Base-by-base conservation (phyloP, 768 basidiomycete genomes). In the Boletus reticuloceps region DNA sequence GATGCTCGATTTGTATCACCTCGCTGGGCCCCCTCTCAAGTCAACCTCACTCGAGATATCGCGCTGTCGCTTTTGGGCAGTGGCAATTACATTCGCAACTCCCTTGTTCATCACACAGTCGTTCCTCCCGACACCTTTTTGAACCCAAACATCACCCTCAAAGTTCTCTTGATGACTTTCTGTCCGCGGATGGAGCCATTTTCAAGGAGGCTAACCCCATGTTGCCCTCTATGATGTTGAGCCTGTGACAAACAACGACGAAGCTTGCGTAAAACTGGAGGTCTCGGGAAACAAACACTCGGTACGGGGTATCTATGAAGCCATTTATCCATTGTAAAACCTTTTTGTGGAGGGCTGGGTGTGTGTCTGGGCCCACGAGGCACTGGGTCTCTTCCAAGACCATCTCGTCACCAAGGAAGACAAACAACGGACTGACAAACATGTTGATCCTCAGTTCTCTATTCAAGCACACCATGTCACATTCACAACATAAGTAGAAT, bases 211-310 rank as follows among this genome's bases (percentile, higher is more conserved):
- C 54, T 0, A 70, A 3, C 56, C 66, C 5, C 17, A 47, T 5
- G 6, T 64, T 47, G 31, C 55, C 1, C 54, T 80, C 0, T 69
- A 63, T 8, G 79, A 80, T 49, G 70, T 80, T 14, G 78, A 36
- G 10, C n/a, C 1, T 48, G 68, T 64, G 36, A 31, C 12, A 0
- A 7, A 53, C 9, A 39, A 16, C 1, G 46, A 60, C n/a, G 12
- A 47, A 12, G 65, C 63, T 5, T 69, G 68, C 3, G 27, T 46
- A 7, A 34, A 49, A 11, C 55, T 69, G 12, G 68, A 64, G 51
- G 40, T 60, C 0, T 69, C 67, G 31, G 68, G 68, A 12, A 47
- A 47, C 19, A 43, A 56, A 6, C 74, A 79, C 41, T 63, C 64
- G 27, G 27, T 27, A 27, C 27, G 27, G 8, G 1, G 27, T 27